Evolutionary conservation across 495 filamentous ascomycete species (phyloP).

Genomic region (Pyrenula massariospora): DNA sequence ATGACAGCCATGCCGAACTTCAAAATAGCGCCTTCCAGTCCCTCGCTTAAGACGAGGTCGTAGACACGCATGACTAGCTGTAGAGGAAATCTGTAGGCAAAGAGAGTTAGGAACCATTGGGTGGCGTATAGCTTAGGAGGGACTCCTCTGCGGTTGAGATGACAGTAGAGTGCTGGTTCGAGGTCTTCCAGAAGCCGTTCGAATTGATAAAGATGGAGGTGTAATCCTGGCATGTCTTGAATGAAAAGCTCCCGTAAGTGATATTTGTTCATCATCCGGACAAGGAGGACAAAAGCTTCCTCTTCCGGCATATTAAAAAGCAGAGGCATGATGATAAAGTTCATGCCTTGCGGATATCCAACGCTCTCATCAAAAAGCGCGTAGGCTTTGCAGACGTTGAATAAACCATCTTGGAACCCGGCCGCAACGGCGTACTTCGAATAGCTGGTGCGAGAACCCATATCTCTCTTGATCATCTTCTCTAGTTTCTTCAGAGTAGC

Average conservation of each 20-base stretch:
- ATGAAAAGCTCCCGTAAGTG: constrained; percentile 86
- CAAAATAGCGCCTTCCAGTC: constrained; percentile 76
- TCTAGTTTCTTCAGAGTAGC: constrained; percentile 68
- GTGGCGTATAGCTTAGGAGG: constrained; percentile 90
- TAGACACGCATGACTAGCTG: constrained; percentile 95
- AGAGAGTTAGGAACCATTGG: constrained; percentile 98
- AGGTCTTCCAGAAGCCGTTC: constrained; percentile 89
- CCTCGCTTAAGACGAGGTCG: constrained; percentile 91
- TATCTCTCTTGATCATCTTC: constrained; percentile 77
- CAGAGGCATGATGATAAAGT: constrained; percentile 95
- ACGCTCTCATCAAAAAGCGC: constrained; percentile 89
- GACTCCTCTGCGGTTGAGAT: constrained; percentile 79
- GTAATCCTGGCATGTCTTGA: constrained; percentile 91
- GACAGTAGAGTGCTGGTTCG: constrained; percentile 89
- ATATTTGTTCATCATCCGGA: constrained; percentile 94
- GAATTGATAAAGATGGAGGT: constrained; percentile 88
- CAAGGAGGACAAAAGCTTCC: constrained; percentile 88
- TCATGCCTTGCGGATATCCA: constrained; percentile 98
- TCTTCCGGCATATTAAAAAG: constrained; percentile 99
- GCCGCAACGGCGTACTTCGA: constrained; percentile 83
- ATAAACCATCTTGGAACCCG: constrained; percentile 87
- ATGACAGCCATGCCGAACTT: constrained; percentile 92
- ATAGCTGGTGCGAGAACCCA: constrained; percentile 88
- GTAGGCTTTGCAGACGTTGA: constrained; percentile 94
- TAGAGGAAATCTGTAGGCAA: constrained; percentile 93